phyloP scores from a whole-genome alignment of 108 stramenopile species.

The Schizochytrium sp. region DNA sequence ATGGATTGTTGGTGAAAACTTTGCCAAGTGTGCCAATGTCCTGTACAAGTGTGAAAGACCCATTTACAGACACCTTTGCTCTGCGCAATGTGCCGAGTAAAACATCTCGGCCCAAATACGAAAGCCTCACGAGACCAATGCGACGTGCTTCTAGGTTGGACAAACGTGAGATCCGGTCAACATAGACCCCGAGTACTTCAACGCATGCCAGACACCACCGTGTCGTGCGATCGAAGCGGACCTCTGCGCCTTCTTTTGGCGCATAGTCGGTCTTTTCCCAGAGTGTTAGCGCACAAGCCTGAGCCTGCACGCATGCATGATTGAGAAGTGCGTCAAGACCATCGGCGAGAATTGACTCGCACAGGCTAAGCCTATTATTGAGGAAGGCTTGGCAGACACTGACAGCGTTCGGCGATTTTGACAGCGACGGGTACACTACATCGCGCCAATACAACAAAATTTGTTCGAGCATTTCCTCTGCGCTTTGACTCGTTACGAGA shows the following conservation, averaged over 20 bases:
- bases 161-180: background rate
- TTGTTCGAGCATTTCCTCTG: background rate
- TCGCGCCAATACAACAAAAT: background rate
- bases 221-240: background rate
- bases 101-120: background rate
- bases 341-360: background rate
- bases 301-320: background rate
- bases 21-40: background rate
- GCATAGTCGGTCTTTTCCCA: background rate
- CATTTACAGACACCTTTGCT: background rate
- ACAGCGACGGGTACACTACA: background rate
- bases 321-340: background rate
- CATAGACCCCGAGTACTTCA: background rate
- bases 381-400: background rate
- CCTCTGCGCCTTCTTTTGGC: background rate
- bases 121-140: background rate
- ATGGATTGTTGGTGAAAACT: background rate
- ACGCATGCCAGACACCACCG: background rate
- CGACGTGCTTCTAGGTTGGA: background rate
- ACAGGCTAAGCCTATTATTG: background rate
- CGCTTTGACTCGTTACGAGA: background rate
- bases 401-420: background rate
- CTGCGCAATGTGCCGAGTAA: background rate
- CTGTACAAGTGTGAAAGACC: background rate
- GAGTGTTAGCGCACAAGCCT: background rate